Conservation (phyloP, 176 grass and related monocot species). For the Bothriochloa decipiens region DNA sequence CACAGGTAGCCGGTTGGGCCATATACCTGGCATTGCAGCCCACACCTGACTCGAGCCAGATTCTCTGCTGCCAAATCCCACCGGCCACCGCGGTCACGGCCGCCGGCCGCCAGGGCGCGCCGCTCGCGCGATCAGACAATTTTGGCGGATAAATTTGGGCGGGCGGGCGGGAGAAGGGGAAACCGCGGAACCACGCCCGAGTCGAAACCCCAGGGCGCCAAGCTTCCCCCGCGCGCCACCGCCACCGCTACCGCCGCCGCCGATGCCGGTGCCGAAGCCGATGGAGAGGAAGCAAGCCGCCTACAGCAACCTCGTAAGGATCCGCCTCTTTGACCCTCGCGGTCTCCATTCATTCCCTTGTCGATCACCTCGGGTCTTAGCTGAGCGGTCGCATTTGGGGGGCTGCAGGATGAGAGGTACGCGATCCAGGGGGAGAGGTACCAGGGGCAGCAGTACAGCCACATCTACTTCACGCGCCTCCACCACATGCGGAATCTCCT, state of each 20-base stretch:
- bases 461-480: constrained; percentile 95
- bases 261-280: constrained; percentile 33
- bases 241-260: constrained; percentile 45
- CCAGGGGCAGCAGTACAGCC: constrained; percentile 94
- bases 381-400: background rate
- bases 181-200: background rate
- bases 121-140: background rate
- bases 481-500: constrained; percentile 80
- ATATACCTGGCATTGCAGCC: background rate
- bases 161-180: constrained; percentile 32
- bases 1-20: background rate
- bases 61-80: background rate
- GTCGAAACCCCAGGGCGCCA: background rate
- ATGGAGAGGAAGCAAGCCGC: constrained; percentile 82
- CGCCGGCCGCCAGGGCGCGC: background rate
- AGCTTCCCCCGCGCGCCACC: constrained; percentile 47
- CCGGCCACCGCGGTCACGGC: background rate
- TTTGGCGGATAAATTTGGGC: constrained; percentile 36
- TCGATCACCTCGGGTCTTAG: background rate
- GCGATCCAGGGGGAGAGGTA: constrained; percentile 88
- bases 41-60: background rate
- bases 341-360: background rate
- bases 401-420: constrained; percentile 79
- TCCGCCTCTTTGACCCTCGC: background rate
- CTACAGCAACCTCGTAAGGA: constrained; percentile 69